These are phyloP conservation scores for Candida glucosophila DNA, from an alignment of 1,139 yeast species.

Conservation along the genomic window DNA sequence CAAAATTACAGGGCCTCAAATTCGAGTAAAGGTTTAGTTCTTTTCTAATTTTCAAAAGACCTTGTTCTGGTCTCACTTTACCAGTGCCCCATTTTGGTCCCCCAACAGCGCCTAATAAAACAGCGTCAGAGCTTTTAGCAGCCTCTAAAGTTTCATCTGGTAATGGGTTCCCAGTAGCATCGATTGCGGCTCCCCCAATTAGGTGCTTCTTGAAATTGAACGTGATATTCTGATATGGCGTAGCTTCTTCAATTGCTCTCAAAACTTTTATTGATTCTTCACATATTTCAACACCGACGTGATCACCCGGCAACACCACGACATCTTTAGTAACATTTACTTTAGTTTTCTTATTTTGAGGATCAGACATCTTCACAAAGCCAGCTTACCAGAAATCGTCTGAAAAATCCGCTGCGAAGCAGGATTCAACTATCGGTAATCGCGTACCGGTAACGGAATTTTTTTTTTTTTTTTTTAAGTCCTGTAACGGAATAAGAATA, in stretches of 20 bases:
- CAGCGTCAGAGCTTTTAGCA: slow-evolving; percentile 88
- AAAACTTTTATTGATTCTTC: slow-evolving; percentile 89
- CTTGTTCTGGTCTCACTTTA: slow-evolving; percentile 92
- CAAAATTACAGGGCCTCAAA: slow-evolving; percentile 92
- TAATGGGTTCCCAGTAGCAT: slow-evolving; percentile 88
- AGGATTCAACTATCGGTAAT: background rate
- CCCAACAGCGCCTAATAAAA: slow-evolving; percentile 93
- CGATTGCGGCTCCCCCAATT: slow-evolving; percentile 98
- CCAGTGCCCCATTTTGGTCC: slow-evolving; percentile 99
- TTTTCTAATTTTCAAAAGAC: slow-evolving; percentile 85
- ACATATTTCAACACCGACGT: slow-evolving; percentile 86
- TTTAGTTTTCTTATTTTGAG: slow-evolving; percentile 7
- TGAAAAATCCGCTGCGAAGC: background rate
- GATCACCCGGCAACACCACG: slow-evolving; percentile 92
- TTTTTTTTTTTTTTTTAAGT: no score
- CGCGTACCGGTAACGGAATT: no score
- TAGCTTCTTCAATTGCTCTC: slow-evolving; percentile 59
- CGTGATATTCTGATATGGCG: slow-evolving; percentile 45
- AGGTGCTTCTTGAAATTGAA: slow-evolving; percentile 76
- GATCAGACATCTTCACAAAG: slow-evolving; percentile 8
- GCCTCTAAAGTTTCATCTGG: slow-evolving; percentile 83
- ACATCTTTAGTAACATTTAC: slow-evolving; percentile 44
- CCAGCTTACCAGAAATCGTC: no score
- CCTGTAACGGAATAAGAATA: no score
- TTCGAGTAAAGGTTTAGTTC: slow-evolving; percentile 92